These are phyloP conservation scores for Lipomyces orientalis DNA, from an alignment of 805 yeast genomes.

Conservation along the genomic window DNA sequence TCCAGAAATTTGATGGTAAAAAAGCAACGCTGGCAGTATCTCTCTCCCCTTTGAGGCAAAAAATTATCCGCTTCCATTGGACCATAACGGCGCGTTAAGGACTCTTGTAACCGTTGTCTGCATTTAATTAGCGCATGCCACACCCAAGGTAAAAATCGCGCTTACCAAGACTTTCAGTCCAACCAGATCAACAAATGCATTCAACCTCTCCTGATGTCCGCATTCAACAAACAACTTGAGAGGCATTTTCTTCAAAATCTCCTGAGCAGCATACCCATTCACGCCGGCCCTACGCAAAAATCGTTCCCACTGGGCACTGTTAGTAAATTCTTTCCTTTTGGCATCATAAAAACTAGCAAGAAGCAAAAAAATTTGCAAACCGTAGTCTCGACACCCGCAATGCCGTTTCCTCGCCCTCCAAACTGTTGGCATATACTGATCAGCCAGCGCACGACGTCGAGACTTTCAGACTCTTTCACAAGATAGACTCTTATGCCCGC, in stretches of 20 bases:
- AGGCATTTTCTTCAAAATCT: conserved; percentile 12
- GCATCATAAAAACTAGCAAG: not conserved
- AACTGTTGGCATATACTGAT: conserved; percentile 7
- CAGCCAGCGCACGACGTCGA: conserved; percentile 10
- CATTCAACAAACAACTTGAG: conserved; percentile 9
- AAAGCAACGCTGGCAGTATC: too few species aligned
- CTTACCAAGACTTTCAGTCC: conserved; percentile 25
- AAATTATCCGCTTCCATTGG: not conserved
- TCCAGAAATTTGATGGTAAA: not conserved
- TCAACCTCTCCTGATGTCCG: conserved; percentile 14
- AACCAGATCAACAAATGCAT: conserved; percentile 11
- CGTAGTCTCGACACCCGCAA: conserved; percentile 30
- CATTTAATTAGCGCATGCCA: not conserved
- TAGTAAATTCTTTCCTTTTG: not conserved
- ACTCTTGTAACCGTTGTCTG: conserved; percentile 5
- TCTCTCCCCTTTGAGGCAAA: too few species aligned
- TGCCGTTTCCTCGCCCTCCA: conserved; percentile 25
- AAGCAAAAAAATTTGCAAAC: conserved; percentile 8
- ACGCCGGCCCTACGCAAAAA: conserved; percentile 20
- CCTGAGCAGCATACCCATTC: conserved; percentile 29
- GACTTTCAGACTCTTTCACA: not conserved
- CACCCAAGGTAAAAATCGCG: not conserved
- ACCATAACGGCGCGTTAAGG: conserved; percentile 1
- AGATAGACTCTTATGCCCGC: conserved; percentile 7
- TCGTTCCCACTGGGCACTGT: conserved; percentile 22